Evolutionary conservation across 2,329 filamentous ascomycete species (phyloP).

Genomic region (Plenodomus biglobosus): DNA sequence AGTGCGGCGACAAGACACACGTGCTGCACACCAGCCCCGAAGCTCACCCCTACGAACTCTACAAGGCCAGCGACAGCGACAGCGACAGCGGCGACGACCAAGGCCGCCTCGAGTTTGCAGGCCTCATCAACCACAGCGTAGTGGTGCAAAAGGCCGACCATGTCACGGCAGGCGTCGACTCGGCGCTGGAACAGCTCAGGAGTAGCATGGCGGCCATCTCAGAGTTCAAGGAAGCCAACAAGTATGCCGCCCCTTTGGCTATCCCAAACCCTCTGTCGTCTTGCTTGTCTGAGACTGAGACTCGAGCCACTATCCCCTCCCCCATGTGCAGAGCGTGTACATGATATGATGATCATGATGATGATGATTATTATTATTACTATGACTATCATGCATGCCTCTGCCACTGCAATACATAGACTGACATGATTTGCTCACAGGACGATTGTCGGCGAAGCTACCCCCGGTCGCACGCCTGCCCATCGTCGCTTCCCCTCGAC

Average conservation of each 20-base stretch:
- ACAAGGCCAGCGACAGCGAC: slow-evolving; percentile 48
- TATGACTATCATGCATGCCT: too few relatives aligned
- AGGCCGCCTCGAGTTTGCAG: slow-evolving; percentile 55
- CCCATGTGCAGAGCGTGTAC: neutral
- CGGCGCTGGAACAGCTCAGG: slow-evolving; percentile 61
- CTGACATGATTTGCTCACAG: slow-evolving; percentile 39
- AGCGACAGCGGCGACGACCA: slow-evolving; percentile 33
- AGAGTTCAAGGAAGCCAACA: slow-evolving; percentile 63
- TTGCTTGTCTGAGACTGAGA: too few relatives aligned
- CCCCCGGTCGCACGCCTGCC: slow-evolving; percentile 34
- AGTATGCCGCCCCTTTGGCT: slow-evolving; percentile 47
- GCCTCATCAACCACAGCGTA: slow-evolving; percentile 60
- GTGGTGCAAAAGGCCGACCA: slow-evolving; percentile 57
- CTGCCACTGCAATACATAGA: slow-evolving; percentile 18
- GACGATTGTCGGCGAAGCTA: slow-evolving; percentile 41
- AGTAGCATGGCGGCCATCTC: slow-evolving; percentile 61
- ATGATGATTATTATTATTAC: too few relatives aligned
- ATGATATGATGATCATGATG: slow-evolving; percentile 8
- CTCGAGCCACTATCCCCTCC: slow-evolving; percentile 12
- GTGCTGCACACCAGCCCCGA: slow-evolving; percentile 57
- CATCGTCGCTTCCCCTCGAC: slow-evolving; percentile 43
- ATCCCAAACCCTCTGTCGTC: slow-evolving; percentile 20
- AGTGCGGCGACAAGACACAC: slow-evolving; percentile 59
- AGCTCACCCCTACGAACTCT: slow-evolving; percentile 60
- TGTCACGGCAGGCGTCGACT: slow-evolving; percentile 59